Conservation (phyloP, 2,329 filamentous ascomycete species). For the Grosmannia serpens region DNA sequence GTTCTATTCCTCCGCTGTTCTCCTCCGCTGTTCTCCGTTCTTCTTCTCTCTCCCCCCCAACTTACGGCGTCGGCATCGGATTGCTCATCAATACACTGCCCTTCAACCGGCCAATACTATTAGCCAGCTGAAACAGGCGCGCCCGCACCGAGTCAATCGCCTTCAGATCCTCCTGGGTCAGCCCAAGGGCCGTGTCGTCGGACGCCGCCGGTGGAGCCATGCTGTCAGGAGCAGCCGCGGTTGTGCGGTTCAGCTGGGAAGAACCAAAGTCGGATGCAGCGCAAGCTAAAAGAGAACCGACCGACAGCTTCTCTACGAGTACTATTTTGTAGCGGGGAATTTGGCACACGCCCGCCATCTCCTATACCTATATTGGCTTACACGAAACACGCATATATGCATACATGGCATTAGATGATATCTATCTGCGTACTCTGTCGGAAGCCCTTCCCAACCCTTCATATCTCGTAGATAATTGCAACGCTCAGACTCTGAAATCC, state of each 20-base stretch:
- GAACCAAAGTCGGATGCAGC: neutral
- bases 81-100: slow-evolving; percentile 49
- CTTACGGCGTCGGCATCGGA: slow-evolving; percentile 56
- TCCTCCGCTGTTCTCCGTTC: neutral
- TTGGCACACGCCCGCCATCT: neutral
- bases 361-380: neutral
- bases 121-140: slow-evolving; percentile 56
- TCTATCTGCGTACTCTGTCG: neutral
- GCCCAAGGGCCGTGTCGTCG: slow-evolving; percentile 28
- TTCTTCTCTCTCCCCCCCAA: neutral
- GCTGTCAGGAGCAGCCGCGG: neutral
- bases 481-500: neutral
- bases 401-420: neutral
- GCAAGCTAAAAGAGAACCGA: neutral
- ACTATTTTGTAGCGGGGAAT: neutral
- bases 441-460: neutral
- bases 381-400: neutral
- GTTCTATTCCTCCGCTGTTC: no score
- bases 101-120: slow-evolving; percentile 54
- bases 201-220: slow-evolving; percentile 16
- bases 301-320: neutral
- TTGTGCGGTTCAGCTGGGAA: neutral
- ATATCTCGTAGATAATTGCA: neutral
- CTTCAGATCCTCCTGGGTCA: slow-evolving; percentile 51
- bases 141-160: slow-evolving; percentile 60